Evolutionary conservation across 441 rosid genomes (phyloP).

Genomic region (Aquilaria agallochum): DNA sequence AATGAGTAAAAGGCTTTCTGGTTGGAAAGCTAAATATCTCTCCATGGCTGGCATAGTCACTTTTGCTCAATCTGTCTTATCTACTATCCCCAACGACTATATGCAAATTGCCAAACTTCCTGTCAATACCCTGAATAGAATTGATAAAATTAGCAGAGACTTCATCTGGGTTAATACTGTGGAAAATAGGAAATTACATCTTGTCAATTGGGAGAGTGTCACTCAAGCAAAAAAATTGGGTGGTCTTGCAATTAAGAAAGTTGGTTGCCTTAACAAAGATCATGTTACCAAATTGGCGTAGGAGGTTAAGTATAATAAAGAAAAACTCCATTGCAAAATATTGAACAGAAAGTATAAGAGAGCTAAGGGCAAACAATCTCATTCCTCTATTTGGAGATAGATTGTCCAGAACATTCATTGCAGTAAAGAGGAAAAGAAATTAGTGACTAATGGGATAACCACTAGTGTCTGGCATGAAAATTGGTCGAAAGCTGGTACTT

Average conservation of each 20-base stretch:
- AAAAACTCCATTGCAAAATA: not conserved
- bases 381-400: not conserved
- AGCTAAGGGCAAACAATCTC: not conserved
- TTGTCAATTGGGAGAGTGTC: not conserved
- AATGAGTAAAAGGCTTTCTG: not conserved
- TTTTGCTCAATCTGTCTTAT: not conserved
- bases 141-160: no score
- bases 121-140: no score
- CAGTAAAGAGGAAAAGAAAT: no score
- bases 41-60: not conserved
- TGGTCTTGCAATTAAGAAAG: not conserved
- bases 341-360: not conserved
- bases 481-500: no score
- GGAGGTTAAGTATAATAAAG: not conserved
- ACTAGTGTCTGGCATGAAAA: no score
- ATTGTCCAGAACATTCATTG: no score
- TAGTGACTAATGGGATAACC: no score
- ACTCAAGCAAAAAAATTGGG: not conserved
- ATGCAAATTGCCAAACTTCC: no score
- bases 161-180: not conserved
- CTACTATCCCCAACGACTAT: not conserved
- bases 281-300: not conserved
- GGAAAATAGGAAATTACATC: not conserved
- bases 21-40: not conserved
- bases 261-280: not conserved